Conservation (phyloP, 208 protist genomes). For the Wallacemonas sp. region DNA sequence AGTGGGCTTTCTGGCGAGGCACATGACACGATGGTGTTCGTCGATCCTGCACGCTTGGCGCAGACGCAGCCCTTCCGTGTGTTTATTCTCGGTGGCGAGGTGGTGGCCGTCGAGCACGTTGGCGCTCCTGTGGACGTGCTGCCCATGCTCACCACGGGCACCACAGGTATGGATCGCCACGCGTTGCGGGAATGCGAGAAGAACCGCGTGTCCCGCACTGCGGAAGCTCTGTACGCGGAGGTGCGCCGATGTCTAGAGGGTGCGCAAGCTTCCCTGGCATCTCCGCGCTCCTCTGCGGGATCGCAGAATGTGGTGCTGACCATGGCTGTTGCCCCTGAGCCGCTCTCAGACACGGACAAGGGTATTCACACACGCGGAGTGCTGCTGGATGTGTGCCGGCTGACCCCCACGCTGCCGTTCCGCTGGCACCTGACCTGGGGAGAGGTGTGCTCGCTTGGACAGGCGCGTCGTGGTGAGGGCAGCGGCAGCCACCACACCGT, state of each 20-base stretch:
- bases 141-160: constrained; percentile 17
- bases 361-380: constrained; percentile 16
- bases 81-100: constrained; percentile 38
- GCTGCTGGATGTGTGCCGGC: constrained; percentile 34
- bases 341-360: neutral
- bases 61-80: constrained; percentile 33
- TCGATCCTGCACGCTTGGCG: constrained; percentile 22
- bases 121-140: constrained; percentile 38
- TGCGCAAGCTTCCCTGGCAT: too few species aligned
- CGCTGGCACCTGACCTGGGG: constrained; percentile 46
- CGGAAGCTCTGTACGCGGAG: neutral
- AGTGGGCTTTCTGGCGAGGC: constrained; percentile 24
- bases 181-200: constrained; percentile 1
- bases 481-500: neutral
- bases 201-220: constrained; percentile 7
- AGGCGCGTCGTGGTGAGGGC: constrained; percentile 11
- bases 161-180: too few species aligned
- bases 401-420: constrained; percentile 37
- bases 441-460: constrained; percentile 44
- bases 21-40: constrained; percentile 25
- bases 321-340: constrained; percentile 21
- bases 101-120: constrained; percentile 38
- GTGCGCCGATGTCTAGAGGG: neutral
- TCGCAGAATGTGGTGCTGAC: constrained; percentile 23
- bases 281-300: too few species aligned